A percentile compares a stretch with the other conserved stretches of the same genome.
phyloP scores from a whole-genome alignment of 2,329 filamentous ascomycete genomes.

The Epichloe gansuensis region DNA sequence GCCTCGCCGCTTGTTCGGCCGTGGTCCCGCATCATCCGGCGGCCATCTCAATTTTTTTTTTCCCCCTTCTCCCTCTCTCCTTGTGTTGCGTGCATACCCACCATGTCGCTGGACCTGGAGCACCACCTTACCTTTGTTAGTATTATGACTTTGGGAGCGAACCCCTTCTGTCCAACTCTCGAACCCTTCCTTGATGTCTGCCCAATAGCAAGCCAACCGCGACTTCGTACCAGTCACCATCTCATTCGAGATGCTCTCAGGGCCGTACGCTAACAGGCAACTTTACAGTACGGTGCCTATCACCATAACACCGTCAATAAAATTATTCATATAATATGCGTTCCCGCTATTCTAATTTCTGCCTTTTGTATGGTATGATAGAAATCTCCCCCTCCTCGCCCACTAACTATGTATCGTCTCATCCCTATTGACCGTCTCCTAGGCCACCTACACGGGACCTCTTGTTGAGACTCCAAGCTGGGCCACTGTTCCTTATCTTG shows the following conservation, averaged over 20 bases:
- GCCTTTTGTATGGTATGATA: constrained; percentile 55
- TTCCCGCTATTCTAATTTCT: constrained; percentile 62
- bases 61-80: background rate
- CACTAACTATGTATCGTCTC: background rate
- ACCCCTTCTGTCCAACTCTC: background rate
- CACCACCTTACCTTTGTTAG: constrained; percentile 66
- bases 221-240: background rate
- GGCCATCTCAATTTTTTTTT: background rate
- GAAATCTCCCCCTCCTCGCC: background rate
- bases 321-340: constrained; percentile 66
- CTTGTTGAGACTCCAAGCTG: constrained; percentile 53
- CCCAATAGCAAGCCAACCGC: background rate
- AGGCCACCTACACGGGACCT: constrained; percentile 50
- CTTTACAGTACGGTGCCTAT: constrained; percentile 63
- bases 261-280: background rate
- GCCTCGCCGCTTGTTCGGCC: constrained; percentile 4
- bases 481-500: constrained; percentile 54
- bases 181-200: background rate
- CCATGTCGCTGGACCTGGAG: constrained; percentile 64
- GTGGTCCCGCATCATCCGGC: background rate
- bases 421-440: constrained; percentile 6
- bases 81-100: constrained; percentile 11
- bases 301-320: constrained; percentile 69
- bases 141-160: background rate
- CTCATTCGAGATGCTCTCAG: background rate